Conservation (phyloP, 805 yeast species). For the Ogataea kodamae region DNA sequence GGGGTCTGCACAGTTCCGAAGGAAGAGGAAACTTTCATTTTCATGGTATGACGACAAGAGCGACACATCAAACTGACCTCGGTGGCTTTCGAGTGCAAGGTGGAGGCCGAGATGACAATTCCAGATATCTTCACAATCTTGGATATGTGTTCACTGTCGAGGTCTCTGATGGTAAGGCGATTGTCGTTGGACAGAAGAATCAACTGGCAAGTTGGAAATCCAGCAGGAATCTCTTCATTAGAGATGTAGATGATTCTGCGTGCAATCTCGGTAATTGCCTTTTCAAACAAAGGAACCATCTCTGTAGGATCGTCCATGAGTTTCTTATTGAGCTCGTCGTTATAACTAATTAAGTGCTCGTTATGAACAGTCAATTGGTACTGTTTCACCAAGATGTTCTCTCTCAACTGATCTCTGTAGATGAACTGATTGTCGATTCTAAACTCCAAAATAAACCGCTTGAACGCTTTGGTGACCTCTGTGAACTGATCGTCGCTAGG, state of each 20-base stretch:
- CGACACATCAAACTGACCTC: slow-evolving; percentile 81
- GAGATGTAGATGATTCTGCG: slow-evolving; percentile 58
- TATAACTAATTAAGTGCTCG: slow-evolving; percentile 81
- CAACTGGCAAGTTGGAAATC: slow-evolving; percentile 81
- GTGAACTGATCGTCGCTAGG: slow-evolving; percentile 58
- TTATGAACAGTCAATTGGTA: slow-evolving; percentile 71
- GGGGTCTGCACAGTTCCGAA: slow-evolving; percentile 73
- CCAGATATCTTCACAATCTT: slow-evolving; percentile 91
- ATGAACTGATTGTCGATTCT: slow-evolving; percentile 77
- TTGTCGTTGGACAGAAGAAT: slow-evolving; percentile 70
- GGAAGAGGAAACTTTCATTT: slow-evolving; percentile 57
- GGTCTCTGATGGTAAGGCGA: slow-evolving; percentile 69
- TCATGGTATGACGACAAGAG: slow-evolving; percentile 76
- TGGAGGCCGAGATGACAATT: slow-evolving; percentile 86
- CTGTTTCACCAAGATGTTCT: slow-evolving; percentile 73
- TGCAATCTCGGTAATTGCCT: slow-evolving; percentile 81
- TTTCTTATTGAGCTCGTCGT: slow-evolving; percentile 83
- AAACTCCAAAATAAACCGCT: slow-evolving; percentile 79
- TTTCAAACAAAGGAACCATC: slow-evolving; percentile 81
- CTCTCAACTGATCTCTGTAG: slow-evolving; percentile 88
- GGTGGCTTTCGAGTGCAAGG: slow-evolving; percentile 83
- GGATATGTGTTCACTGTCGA: slow-evolving; percentile 84
- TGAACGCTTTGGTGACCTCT: slow-evolving; percentile 73
- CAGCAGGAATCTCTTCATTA: slow-evolving; percentile 45
- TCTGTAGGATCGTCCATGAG: slow-evolving; percentile 84